Conservation (phyloP, 768 basidiomycete species). For the Leccinum broughii region DNA sequence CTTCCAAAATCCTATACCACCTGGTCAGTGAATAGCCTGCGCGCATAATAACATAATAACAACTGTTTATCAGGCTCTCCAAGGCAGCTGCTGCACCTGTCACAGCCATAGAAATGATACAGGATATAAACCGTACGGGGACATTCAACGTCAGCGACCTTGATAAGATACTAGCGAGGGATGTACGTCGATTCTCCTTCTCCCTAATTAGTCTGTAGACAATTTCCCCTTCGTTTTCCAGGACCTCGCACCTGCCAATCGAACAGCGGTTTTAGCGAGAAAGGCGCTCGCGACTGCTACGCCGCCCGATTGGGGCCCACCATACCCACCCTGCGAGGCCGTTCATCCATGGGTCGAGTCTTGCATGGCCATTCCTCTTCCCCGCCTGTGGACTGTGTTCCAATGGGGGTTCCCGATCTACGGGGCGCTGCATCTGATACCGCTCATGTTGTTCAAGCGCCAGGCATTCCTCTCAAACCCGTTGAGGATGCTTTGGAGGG, state of each 20-base stretch:
- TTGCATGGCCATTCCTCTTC: constrained; percentile 46
- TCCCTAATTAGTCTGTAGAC: background rate
- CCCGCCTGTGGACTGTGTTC: constrained; percentile 76
- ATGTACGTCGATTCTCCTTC: constrained; percentile 37
- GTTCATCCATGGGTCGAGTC: constrained; percentile 72
- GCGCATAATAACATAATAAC: background rate
- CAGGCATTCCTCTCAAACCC: constrained; percentile 67
- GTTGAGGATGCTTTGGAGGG: constrained; percentile 58
- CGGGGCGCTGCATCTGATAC: constrained; percentile 87
- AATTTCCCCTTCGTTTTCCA: constrained; percentile 20
- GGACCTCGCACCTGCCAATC: constrained; percentile 59
- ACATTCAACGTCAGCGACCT: constrained; percentile 56
- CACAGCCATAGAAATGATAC: constrained; percentile 61
- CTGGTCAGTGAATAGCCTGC: constrained; percentile 50
- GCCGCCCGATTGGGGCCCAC: constrained; percentile 45
- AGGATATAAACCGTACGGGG: constrained; percentile 57
- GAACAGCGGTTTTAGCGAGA: constrained; percentile 45
- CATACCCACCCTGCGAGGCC: constrained; percentile 64
- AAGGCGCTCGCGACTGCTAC: constrained; percentile 37
- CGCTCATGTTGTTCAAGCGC: constrained; percentile 80
- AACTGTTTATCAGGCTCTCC: constrained; percentile 57
- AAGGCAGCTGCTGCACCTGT: constrained; percentile 64
- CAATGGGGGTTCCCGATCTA: constrained; percentile 85
- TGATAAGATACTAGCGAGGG: constrained; percentile 49
- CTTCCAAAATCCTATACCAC: constrained; percentile 72